phyloP scores from a whole-genome alignment of 2,329 filamentous ascomycete species.

The Epichloe amarillans region DNA sequence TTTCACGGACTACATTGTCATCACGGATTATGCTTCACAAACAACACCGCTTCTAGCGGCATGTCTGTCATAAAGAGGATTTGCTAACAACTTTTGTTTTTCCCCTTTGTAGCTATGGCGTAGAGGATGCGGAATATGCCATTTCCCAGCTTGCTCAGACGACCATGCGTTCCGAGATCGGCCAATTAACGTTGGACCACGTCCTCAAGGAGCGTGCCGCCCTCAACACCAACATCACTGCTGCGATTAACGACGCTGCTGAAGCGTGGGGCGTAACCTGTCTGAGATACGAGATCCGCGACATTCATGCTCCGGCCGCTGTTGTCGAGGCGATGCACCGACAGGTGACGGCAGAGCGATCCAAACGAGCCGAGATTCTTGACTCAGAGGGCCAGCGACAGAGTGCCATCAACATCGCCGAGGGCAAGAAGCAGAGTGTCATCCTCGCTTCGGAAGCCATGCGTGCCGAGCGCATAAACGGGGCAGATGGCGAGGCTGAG shows the following conservation, averaged over 20 bases:
- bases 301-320: slow-evolving; percentile 88
- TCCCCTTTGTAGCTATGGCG: slow-evolving; percentile 60
- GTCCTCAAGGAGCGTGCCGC: slow-evolving; percentile 94
- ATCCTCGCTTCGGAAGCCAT: slow-evolving; percentile 91
- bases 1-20: too few species aligned
- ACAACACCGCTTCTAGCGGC: background rate
- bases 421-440: slow-evolving; percentile 92
- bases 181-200: slow-evolving; percentile 89
- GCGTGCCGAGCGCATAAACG: slow-evolving; percentile 83
- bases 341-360: slow-evolving; percentile 92
- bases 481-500: slow-evolving; percentile 82
- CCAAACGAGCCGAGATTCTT: slow-evolving; percentile 93
- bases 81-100: background rate
- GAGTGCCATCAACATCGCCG: slow-evolving; percentile 96
- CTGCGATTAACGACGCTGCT: slow-evolving; percentile 94
- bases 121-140: slow-evolving; percentile 97
- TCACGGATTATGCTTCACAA: too few species aligned
- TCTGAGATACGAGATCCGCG: slow-evolving; percentile 91
- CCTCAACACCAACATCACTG: slow-evolving; percentile 96
- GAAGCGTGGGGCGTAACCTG: slow-evolving; percentile 95
- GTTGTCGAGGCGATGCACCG: slow-evolving; percentile 98
- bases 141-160: slow-evolving; percentile 97
- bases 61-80: background rate
- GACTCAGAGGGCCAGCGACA: slow-evolving; percentile 95
- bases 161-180: slow-evolving; percentile 97